Evolutionary conservation across 768 basidiomycete genomes (phyloP), one percentile per base, ranked within the genome.

Genomic region (Favolaschia claudopus): DNA sequence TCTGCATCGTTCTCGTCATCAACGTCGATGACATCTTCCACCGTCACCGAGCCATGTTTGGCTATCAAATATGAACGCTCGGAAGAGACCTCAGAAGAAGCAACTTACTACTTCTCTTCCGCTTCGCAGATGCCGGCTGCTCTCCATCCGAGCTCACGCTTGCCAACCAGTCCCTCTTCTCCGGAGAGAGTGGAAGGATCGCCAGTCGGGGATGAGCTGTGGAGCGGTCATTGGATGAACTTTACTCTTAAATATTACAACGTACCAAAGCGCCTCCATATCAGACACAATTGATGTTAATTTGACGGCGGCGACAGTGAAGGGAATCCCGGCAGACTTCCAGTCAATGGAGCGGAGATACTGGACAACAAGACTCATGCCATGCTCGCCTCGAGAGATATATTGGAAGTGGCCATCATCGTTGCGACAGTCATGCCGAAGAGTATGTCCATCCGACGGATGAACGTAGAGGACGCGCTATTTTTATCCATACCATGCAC

Each of bases 371-470:
- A 22, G 17, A 13, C 12, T n/a, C 55, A 57, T 57, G 10, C 55
- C 47, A 29, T 57, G 22, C 12, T 32, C 27, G 24, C 55, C 55
- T 1, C 17, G 1, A 14, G 32, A 17, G 31, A 57, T 36, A 25
- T 49, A 28, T 14, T 40, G 24, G 5, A 57, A 33, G 9, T 40
- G 55, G 17, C 55, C 55, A 6, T 15, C 15, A 14, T 47, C 38
- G 39, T 57, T 40, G 17, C 55, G 38, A 37, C 32, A n/a, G n/a
- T 57, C 47, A 12, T 57, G 3, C 46, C 55, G 27, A 57, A 57
- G 14, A 57, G 38, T 20, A 57, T n/a, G 17, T 57, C 55, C 39
- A 57, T 36, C 10, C 55, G 55, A 32, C 39, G 55, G 12, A 27
- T 49, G 25, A 49, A 49, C 15, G 32, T 33, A 7, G 46, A 33